These are phyloP conservation scores for Brassica incana DNA, from an alignment of 345 rosid species.

Conservation along the genomic window DNA sequence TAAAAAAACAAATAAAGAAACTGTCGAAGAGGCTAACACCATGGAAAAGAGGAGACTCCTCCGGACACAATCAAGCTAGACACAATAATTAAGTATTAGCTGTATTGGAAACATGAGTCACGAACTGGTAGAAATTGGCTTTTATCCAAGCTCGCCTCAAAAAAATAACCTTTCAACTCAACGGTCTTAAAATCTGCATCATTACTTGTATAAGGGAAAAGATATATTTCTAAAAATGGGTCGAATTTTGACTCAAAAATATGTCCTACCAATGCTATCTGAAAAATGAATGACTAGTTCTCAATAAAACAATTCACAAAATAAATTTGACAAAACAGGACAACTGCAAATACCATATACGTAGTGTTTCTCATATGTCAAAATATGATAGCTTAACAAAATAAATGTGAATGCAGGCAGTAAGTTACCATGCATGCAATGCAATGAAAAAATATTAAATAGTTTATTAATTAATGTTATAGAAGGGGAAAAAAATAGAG, in stretches of 20 bases:
- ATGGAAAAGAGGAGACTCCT: too few species aligned
- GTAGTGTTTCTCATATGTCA: background rate
- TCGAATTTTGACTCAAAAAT: conserved; percentile 24
- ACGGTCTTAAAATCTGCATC: background rate
- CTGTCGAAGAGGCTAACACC: too few species aligned
- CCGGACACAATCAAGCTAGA: background rate
- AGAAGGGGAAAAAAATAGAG: background rate
- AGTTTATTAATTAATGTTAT: background rate
- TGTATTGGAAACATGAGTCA: background rate
- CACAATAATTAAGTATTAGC: background rate
- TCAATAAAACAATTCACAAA: background rate
- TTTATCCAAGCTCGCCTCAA: background rate
- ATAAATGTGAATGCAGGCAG: background rate
- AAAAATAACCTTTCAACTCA: background rate
- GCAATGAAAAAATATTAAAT: background rate
- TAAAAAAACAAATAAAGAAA: background rate
- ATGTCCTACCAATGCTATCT: conserved; percentile 20
- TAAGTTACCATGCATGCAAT: conserved; percentile 17
- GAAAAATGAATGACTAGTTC: conserved; percentile 11
- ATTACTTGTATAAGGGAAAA: conserved; percentile 8
- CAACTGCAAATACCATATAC: background rate
- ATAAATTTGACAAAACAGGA: conserved; percentile 1
- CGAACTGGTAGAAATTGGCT: background rate
- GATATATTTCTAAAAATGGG: conserved; percentile 18
- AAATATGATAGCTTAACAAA: background rate